These are phyloP conservation scores for Geotrichum siamense DNA, from an alignment of 1,139 yeast genomes.

Conservation along the genomic window DNA sequence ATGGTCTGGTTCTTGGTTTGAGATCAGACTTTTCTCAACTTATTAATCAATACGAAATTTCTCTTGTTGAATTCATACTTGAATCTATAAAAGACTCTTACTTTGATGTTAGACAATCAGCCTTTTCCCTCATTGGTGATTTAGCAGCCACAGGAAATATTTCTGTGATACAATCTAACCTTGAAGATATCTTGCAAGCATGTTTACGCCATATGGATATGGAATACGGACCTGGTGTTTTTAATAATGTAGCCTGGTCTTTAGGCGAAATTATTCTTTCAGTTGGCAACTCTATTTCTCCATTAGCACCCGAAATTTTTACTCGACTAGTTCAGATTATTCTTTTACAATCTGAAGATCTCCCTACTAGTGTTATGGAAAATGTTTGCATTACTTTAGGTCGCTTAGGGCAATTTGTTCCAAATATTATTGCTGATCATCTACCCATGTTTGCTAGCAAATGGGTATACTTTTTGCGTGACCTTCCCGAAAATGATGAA, in stretches of 20 bases:
- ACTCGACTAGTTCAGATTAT: conserved; percentile 60
- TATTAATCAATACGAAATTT: conserved; percentile 35
- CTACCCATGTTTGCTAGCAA: conserved; percentile 49
- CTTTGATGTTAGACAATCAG: conserved; percentile 86
- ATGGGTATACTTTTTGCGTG: conserved; percentile 64
- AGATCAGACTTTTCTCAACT: conserved; percentile 56
- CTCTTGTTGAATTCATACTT: conserved; percentile 57
- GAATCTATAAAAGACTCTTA: conserved; percentile 69
- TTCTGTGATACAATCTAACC: conserved; percentile 50
- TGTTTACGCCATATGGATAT: conserved; percentile 58
- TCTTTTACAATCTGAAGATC: conserved; percentile 46
- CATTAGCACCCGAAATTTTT: conserved; percentile 52
- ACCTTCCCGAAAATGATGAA: conserved; percentile 67
- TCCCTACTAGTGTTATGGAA: conserved; percentile 61
- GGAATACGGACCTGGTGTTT: conserved; percentile 44
- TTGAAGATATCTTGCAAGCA: conserved; percentile 52
- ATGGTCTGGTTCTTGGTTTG: conserved; percentile 88
- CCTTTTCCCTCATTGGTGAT: conserved; percentile 88
- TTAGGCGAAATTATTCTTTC: conserved; percentile 78
- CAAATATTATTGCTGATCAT: conserved; percentile 53
- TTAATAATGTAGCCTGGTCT: conserved; percentile 92
- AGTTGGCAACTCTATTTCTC: conserved; percentile 40
- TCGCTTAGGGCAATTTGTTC: conserved; percentile 65
- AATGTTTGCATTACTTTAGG: conserved; percentile 92
- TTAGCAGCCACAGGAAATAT: conserved; percentile 54